Conservation (phyloP, 306 rosid genomes). For the Cucurbita ficifolia region DNA sequence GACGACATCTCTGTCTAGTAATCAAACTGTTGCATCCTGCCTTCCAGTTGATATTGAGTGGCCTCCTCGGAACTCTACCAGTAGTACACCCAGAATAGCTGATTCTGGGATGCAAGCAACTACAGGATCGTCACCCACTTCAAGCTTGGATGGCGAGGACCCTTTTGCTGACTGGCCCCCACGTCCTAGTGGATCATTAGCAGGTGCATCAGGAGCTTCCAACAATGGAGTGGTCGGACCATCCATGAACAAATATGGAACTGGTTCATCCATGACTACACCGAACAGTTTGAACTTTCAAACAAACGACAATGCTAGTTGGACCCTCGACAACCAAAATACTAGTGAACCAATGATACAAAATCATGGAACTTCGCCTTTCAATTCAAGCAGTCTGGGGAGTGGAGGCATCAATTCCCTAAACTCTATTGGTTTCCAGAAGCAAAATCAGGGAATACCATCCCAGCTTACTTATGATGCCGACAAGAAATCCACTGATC, state of each 20-base stretch:
- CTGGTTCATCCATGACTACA: slow-evolving; percentile 30
- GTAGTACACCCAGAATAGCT: slow-evolving; percentile 28
- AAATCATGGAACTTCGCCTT: slow-evolving; percentile 33
- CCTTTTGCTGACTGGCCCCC: slow-evolving; percentile 98
- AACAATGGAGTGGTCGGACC: slow-evolving; percentile 42
- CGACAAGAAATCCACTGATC: slow-evolving; percentile 38
- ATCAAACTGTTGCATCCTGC: slow-evolving; percentile 49
- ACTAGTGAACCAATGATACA: slow-evolving; percentile 23
- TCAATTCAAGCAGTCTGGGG: slow-evolving; percentile 21
- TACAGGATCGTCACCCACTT: slow-evolving; percentile 41
- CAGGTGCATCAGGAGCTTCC: slow-evolving; percentile 31
- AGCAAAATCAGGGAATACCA: slow-evolving; percentile 38
- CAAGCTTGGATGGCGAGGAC: slow-evolving; percentile 47
- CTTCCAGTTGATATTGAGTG: slow-evolving; percentile 82
- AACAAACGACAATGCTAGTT: slow-evolving; percentile 22
- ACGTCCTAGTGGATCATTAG: slow-evolving; percentile 44
- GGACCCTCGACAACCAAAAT: slow-evolving; percentile 41
- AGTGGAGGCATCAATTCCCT: slow-evolving; percentile 26
- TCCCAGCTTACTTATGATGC: slow-evolving; percentile 25
- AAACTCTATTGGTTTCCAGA: slow-evolving; percentile 43
- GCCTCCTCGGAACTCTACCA: slow-evolving; percentile 61
- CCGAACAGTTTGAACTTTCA: slow-evolving; percentile 41
- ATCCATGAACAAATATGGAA: slow-evolving; percentile 26
- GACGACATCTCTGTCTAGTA: slow-evolving; percentile 28
- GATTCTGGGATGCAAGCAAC: slow-evolving; percentile 38